Conservation (phyloP, 352 stramenopile genomes). For the Globisporangium lucens region DNA sequence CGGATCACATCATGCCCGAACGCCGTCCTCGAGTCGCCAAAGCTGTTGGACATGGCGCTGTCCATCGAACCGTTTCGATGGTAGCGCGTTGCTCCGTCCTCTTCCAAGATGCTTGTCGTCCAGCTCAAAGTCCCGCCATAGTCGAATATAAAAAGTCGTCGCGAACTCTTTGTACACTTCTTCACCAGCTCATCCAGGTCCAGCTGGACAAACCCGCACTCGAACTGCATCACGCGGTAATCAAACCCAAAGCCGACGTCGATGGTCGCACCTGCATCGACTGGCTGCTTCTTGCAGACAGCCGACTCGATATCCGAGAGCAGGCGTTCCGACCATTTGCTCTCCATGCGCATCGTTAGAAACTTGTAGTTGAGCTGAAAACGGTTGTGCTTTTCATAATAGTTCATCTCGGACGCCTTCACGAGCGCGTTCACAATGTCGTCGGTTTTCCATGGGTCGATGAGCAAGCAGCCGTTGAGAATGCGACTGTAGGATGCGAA, state of each 20-base stretch:
- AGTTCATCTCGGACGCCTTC: slow-evolving; percentile 70
- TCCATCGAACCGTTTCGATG: slow-evolving; percentile 46
- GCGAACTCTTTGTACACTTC: slow-evolving; percentile 52
- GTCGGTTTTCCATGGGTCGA: slow-evolving; percentile 97
- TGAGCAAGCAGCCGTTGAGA: slow-evolving; percentile 93
- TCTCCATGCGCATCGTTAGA: slow-evolving; percentile 71
- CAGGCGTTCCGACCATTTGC: slow-evolving; percentile 93
- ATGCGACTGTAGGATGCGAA: slow-evolving; percentile 96
- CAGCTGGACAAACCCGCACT: slow-evolving; percentile 91
- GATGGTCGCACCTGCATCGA: slow-evolving; percentile 63
- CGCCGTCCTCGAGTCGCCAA: slow-evolving; percentile 7
- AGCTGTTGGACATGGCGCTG: slow-evolving; percentile 28
- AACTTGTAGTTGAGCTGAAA: slow-evolving; percentile 87
- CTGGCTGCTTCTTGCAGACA: slow-evolving; percentile 34
- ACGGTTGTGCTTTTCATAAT: slow-evolving; percentile 70
- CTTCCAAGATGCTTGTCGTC: slow-evolving; percentile 60
- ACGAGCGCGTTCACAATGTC: slow-evolving; percentile 73
- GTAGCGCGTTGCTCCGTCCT: slow-evolving; percentile 36
- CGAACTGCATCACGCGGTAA: slow-evolving; percentile 95
- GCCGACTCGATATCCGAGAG: slow-evolving; percentile 93
- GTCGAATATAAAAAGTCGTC: slow-evolving; percentile 95
- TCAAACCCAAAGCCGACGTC: slow-evolving; percentile 94
- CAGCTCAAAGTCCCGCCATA: slow-evolving; percentile 95
- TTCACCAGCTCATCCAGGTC: slow-evolving; percentile 88
- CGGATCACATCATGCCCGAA: slow-evolving; percentile 35